Conservation (phyloP, 192 early-diverging fungal genomes). For the Cetraspora pellucida region DNA sequence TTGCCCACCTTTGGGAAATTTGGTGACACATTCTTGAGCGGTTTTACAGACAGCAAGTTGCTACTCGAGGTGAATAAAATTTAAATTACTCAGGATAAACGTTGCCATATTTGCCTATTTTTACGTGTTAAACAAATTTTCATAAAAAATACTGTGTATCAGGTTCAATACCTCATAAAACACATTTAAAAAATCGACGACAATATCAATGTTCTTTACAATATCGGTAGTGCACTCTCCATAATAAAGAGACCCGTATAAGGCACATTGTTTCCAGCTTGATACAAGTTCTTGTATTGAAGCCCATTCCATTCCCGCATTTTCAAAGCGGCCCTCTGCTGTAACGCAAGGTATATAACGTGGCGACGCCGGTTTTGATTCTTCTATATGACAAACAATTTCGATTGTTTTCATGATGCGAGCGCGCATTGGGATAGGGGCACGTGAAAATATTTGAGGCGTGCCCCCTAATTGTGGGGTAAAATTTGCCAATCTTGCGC, state of each 20-base stretch:
- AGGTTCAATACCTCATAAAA: constrained; percentile 18
- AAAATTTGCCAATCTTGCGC: no score
- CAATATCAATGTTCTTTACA: constrained; percentile 10
- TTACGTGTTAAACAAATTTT: not conserved
- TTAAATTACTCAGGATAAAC: not conserved
- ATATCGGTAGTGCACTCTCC: not conserved
- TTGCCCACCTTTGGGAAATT: constrained; percentile 11
- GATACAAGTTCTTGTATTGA: constrained; percentile 10
- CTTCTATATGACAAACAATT: no score
- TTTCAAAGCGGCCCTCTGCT: not conserved
- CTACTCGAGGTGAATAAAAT: not conserved
- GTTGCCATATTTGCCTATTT: not conserved
- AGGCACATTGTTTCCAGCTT: not conserved
- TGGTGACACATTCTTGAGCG: not conserved
- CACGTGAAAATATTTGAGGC: no score
- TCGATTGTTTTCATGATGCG: no score
- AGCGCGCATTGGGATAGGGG: no score
- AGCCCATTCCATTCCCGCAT: constrained; percentile 27
- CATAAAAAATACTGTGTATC: not conserved
- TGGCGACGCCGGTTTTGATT: no score
- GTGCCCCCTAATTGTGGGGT: no score
- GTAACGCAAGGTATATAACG: no score
- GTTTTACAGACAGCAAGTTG: not conserved
- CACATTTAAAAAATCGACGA: not conserved
- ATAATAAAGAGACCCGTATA: not conserved